Percentiles rank a stretch among this genome's conserved stretches.
Conservation (phyloP, 2,329 filamentous ascomycete species). For the Rhinocladiella mackenziei region DNA sequence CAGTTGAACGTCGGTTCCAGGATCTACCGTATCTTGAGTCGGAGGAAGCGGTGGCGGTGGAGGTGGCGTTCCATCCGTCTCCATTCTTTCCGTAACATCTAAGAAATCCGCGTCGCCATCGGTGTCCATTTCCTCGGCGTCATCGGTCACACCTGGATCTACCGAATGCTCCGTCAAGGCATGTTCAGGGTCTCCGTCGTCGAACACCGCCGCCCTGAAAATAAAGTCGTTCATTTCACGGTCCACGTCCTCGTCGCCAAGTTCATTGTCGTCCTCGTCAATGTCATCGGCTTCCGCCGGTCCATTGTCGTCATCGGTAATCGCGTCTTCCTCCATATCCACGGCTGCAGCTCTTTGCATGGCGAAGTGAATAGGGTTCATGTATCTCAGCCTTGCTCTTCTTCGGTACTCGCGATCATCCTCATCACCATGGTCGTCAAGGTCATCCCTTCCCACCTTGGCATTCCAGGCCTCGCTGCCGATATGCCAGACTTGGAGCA, state of each 20-base stretch:
- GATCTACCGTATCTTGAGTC: constrained; percentile 7
- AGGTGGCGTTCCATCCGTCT: constrained; percentile 68
- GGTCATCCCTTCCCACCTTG: constrained; percentile 69
- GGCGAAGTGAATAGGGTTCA: constrained; percentile 40
- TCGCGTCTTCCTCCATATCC: constrained; percentile 36
- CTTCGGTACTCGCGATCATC: constrained; percentile 44
- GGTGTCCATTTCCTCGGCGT: constrained; percentile 44
- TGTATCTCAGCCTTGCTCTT: constrained; percentile 39
- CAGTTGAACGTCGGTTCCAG: constrained; percentile 12
- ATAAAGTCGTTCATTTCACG: constrained; percentile 25
- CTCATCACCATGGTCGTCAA: constrained; percentile 73
- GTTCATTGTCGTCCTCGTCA: constrained; percentile 32
- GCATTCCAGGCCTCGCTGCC: constrained; percentile 81
- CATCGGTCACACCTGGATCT: constrained; percentile 35
- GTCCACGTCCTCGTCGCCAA: constrained; percentile 21
- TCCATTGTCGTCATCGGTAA: constrained; percentile 38
- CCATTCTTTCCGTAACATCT: constrained; percentile 71
- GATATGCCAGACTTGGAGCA: constrained; percentile 79
- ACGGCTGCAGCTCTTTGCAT: constrained; percentile 41
- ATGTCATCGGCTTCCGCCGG: constrained; percentile 47
- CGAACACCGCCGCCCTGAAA: constrained; percentile 19
- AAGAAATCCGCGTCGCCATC: constrained; percentile 61
- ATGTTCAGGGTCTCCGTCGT: constrained; percentile 15
- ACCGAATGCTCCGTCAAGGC: constrained; percentile 20
- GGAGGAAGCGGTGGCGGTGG: constrained; percentile 58